These are phyloP conservation scores for Epichloe sp. DNA, from an alignment of 2,329 filamentous ascomycete genomes.

Conservation along the genomic window DNA sequence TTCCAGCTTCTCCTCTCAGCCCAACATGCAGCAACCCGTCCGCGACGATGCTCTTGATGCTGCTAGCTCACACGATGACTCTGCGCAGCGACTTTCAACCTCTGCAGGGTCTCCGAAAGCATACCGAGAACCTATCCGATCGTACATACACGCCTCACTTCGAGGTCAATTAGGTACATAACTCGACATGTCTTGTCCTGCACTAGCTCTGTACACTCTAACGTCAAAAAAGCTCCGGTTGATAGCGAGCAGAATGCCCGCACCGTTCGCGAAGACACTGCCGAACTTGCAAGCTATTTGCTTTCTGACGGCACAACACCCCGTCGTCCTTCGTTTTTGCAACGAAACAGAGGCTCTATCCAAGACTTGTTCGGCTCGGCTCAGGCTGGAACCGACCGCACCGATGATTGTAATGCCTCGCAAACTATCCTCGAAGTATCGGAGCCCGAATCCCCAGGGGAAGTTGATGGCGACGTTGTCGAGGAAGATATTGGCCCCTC, in stretches of 20 bases:
- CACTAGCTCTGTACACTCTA: background rate
- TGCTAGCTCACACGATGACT: constrained; percentile 10
- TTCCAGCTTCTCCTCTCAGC: constrained; percentile 23
- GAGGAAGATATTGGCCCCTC: constrained; percentile 21
- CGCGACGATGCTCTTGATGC: constrained; percentile 14
- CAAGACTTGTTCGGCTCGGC: constrained; percentile 16
- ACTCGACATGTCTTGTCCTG: background rate
- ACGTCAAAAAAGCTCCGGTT: constrained; percentile 29
- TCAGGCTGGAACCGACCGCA: constrained; percentile 9
- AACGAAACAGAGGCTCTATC: constrained; percentile 17
- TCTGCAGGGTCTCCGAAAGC: constrained; percentile 21
- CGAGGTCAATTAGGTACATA: constrained; percentile 42
- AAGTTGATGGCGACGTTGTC: constrained; percentile 7
- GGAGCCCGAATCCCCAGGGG: constrained; percentile 26
- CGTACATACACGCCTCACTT: constrained; percentile 55
- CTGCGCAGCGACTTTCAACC: constrained; percentile 23
- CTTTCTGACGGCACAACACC: constrained; percentile 48
- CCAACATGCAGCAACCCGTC: constrained; percentile 14
- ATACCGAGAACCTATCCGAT: constrained; percentile 55
- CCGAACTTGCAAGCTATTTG: constrained; percentile 72
- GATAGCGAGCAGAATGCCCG: constrained; percentile 64
- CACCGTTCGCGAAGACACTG: constrained; percentile 73
- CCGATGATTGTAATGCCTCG: constrained; percentile 18
- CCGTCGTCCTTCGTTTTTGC: constrained; percentile 34
- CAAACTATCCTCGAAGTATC: constrained; percentile 49